Evolutionary conservation across 192 early-diverging fungal species (phyloP).

Genomic region (Gigaspora rosea): DNA sequence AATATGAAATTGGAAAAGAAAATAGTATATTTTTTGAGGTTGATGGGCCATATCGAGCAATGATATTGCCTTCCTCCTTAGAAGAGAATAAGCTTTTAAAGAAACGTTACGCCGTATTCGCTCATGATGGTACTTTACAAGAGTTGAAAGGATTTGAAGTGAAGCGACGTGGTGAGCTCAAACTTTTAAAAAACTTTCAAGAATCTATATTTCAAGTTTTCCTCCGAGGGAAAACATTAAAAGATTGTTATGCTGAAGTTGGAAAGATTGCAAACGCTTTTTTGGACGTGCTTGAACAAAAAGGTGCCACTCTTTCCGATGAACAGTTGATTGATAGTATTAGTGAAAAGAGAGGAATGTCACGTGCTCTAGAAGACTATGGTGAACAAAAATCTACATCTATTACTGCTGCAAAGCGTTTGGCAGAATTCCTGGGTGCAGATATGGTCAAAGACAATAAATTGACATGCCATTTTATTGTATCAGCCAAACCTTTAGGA

Average conservation of each 20-base stretch:
- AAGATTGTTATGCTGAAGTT: conserved; percentile 88
- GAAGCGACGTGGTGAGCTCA: conserved; percentile 97
- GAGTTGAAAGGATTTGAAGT: conserved; percentile 99
- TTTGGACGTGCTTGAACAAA: conserved; percentile 91
- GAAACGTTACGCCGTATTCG: conserved; percentile 98
- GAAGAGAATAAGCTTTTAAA: conserved; percentile 96
- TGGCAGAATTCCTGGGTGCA: conserved; percentile 97
- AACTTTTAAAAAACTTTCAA: conserved; percentile 98
- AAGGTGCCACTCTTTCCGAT: conserved; percentile 79
- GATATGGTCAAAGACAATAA: conserved; percentile 98
- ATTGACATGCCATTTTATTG: conserved; percentile 93
- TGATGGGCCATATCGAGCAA: conserved; percentile 97
- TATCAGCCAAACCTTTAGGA: conserved; percentile 80
- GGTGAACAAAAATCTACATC: conserved; percentile 91
- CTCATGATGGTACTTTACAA: conserved; percentile 88
- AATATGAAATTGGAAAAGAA: conserved; percentile 76
- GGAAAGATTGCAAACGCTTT: conserved; percentile 90
- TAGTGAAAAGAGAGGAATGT: conserved; percentile 98
- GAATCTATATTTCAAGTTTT: conserved; percentile 92
- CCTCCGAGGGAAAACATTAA: conserved; percentile 79
- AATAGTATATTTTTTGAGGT: conserved; percentile 99
- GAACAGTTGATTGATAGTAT: conserved; percentile 93
- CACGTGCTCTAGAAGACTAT: conserved; percentile 91
- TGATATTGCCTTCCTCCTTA: conserved; percentile 95
- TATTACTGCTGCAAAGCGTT: conserved; percentile 90